Base-by-base conservation (phyloP, 768 basidiomycete species). In the Floccularia luteovirens region DNA sequence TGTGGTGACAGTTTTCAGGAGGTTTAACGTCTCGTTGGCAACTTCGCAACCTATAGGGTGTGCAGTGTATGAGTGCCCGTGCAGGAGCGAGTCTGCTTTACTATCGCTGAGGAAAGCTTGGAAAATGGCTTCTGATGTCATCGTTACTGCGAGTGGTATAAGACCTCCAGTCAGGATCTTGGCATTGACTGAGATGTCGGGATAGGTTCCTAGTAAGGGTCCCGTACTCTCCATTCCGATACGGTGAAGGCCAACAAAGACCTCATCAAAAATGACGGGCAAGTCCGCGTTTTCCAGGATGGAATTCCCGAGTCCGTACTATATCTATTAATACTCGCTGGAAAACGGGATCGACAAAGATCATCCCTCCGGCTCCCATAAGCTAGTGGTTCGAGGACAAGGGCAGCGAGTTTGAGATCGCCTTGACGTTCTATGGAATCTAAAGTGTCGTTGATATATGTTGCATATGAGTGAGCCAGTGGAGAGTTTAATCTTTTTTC, bases 311-410 rank as follows among this genome's bases (percentile, higher is more conserved):
- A 48, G 10, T 56, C 43, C 94, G 80, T 4, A 89, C 86, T 2
- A 78, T 72, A 50, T 96, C 90, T 28, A 97, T 64, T 47, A 98
- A 59, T 22, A 91, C 67, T 20, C 89, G 75, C 57, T 98, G 94
- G 71, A 94, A 97, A 31, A 98, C 78, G 6, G 94, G 94, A 55
- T 98, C 94, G 19, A 97, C 90, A 53, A 97, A 97, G 22, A 91
- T 69, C 94, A 97, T 97, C 0, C 94, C 94, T 0, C 90, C 94
- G 0, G 94, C 92, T 11, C 94, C 94, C 75, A 98, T 86, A 19
- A 92, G n/a, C 75, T 17, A 93, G 70, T 0, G 94, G 94, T 55
- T 98, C 94, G 21, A 98, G 63, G 4, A 98, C 79, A 13, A 97
- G 69, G 0, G 90, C 87, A 1, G 79, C 86, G 2, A 88, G 57